Base-by-base conservation (phyloP, 2,329 filamentous ascomycete species). In the Fusarium oxysporum region DNA sequence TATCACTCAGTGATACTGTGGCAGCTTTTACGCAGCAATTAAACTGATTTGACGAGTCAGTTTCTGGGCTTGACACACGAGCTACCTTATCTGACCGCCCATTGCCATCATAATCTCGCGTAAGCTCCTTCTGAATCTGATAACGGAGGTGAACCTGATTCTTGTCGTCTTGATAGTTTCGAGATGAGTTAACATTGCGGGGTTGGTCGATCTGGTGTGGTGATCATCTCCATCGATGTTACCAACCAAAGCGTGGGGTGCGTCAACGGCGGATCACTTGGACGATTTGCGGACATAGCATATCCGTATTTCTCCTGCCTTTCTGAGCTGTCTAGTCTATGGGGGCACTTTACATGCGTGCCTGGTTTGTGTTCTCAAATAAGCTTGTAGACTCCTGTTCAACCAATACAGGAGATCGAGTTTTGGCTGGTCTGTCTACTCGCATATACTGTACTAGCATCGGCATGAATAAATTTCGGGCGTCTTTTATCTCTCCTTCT, bases 161-260 rank as follows among this genome's bases (percentile, higher is more conserved):
- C 23, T 44, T 14, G 44, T 45, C 38, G 54, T 16, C 40, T 37
- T 40, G n/a, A 45, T 41, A 28, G 51, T 40, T 63, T 60, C 51
- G 32, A 59, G 40, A 54, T 71, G 23, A 59, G 51, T 65, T 64
- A 43, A 57, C 62, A 62, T 68, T 76, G 74, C 68, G 74, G 74
- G 74, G 74, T 74, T 55, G 72, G 72, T 74, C 74, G 72, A 76
- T 77, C 74, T 63, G 65, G 74, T 67, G 74, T 54, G 69, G 51
- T 68, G 74, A 71, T 70, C 64, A 23, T 59, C 65, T 73, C 72
- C 72, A 43, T 68, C 50, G 48, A 74, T 43, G 58, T 64, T 58
- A 68, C 66, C 66, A 70, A 68, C 64, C 65, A 68, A 44, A 71
- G 44, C 71, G 71, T 72, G 71, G 71, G 71, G 71, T 74, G 71